Evolutionary conservation across 78 protist genomes (phyloP), one percentile per base, ranked within the genome.

Genomic region (Cavenderia fasciculata): DNA sequence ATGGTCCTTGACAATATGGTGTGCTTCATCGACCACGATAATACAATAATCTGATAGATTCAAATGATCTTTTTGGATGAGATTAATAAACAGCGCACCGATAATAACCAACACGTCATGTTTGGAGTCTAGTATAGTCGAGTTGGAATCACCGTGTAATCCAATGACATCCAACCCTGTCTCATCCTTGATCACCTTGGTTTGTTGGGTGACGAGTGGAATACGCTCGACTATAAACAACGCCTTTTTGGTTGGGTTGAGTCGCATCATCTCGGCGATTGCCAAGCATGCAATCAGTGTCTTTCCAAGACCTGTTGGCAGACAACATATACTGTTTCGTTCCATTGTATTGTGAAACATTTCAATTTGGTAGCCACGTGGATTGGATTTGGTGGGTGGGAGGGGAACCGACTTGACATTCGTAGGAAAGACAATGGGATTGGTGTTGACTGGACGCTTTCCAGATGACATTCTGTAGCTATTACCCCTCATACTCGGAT

Each of bases 301-400:
- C 38, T 75, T 75, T 16, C 86, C 86, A 16, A 75, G 46, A 33
- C 86, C 86, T n/a, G 86, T 75, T 57, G 86, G 86, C 25, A 75
- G 18, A 38, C 86, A 75, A 61, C 71, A 59, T 19, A 75, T 75
- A 29, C 59, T 75, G 44, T 75, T 33, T 18, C 16, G 19, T 59
- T 75, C 33, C 86, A 75, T 75, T 46, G 86, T 27, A 31, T 59
- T 61, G 7, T 14, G 59, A 46, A 46, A 75, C 1, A 75, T 23
- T 31, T 75, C 54, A 25, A 21, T 11, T 75, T 75, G 86, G 49
- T 75, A 75, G 5, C 44, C 47, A 46, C 86, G 59, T 5, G 86
- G 86, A n/a, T n/a, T n/a, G n/a, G n/a, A n/a, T n/a, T n/a, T n/a
- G n/a, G n/a, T n/a, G n/a, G n/a, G n/a, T n/a, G n/a, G n/a, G n/a